Conservation (phyloP, 2,329 filamentous ascomycete species). For the Microdochium trichocladiopsis region DNA sequence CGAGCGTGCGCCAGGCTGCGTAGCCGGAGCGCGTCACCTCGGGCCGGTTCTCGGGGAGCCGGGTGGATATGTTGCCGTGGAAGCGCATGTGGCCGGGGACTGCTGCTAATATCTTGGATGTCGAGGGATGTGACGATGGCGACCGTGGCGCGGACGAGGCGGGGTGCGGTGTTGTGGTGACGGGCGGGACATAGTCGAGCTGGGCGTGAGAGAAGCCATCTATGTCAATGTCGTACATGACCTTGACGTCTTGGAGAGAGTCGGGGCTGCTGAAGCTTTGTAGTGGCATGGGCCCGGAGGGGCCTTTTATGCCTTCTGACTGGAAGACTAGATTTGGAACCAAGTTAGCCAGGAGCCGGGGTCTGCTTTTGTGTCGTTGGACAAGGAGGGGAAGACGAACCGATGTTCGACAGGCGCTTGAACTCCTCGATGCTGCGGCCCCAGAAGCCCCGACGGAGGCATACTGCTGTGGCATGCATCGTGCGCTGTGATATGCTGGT, state of each 20-base stretch:
- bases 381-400: slow-evolving; percentile 1
- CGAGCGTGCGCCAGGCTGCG: slow-evolving; percentile 81
- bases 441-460: slow-evolving; percentile 46
- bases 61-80: slow-evolving; percentile 80
- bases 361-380: background rate
- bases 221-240: slow-evolving; percentile 81
- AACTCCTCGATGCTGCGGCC: slow-evolving; percentile 54
- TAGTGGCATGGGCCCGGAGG: slow-evolving; percentile 56
- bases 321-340: slow-evolving; percentile 47
- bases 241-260: slow-evolving; percentile 51
- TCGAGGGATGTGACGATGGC: slow-evolving; percentile 10
- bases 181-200: slow-evolving; percentile 54
- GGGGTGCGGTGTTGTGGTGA: slow-evolving; percentile 10
- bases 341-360: background rate
- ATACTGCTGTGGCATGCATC: slow-evolving; percentile 41
- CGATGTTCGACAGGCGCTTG: slow-evolving; percentile 46
- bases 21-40: slow-evolving; percentile 76
- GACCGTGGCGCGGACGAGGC: slow-evolving; percentile 10
- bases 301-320: slow-evolving; percentile 60
- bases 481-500: slow-evolving; percentile 6
- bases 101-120: slow-evolving; percentile 15
- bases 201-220: slow-evolving; percentile 75
- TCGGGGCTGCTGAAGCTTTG: slow-evolving; percentile 51
- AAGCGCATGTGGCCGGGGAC: slow-evolving; percentile 64
- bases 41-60: slow-evolving; percentile 69